phyloP scores from a whole-genome alignment of 1,284 basidiomycete species.

The Phlebopus sp. region DNA sequence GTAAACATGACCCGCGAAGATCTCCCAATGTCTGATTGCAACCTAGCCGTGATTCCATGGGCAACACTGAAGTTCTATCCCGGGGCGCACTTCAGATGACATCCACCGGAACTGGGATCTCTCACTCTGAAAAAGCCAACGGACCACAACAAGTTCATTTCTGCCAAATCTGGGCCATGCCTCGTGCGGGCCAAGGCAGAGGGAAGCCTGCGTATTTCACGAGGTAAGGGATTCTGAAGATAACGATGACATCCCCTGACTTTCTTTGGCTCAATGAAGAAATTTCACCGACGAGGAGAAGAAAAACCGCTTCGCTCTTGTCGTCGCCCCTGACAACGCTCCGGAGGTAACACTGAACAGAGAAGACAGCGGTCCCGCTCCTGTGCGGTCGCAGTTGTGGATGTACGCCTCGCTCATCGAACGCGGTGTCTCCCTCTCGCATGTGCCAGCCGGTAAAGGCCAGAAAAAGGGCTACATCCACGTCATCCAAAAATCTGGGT shows the following conservation, averaged over 20 bases:
- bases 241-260: not conserved
- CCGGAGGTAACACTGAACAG: constrained; percentile 57
- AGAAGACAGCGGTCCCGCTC: constrained; percentile 71
- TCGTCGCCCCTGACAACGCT: constrained; percentile 69
- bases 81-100: constrained; percentile 91
- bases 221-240: constrained; percentile 38
- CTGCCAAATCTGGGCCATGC: constrained; percentile 85
- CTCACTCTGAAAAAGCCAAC: constrained; percentile 75
- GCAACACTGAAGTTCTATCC: constrained; percentile 83
- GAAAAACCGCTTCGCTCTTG: constrained; percentile 58
- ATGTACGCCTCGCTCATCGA: constrained; percentile 68
- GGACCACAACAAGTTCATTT: constrained; percentile 70
- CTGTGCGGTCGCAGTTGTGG: constrained; percentile 61
- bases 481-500: constrained; percentile 75
- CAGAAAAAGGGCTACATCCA: constrained; percentile 55
- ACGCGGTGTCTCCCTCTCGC: constrained; percentile 49
- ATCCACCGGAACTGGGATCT: constrained; percentile 83
- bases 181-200: constrained; percentile 50
- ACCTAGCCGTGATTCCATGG: constrained; percentile 80
- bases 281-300: constrained; percentile 84
- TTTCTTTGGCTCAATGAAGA: constrained; percentile 26
- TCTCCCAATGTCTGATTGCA: constrained; percentile 4
- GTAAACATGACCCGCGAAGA: constrained; percentile 16
- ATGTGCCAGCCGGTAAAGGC: constrained; percentile 42
- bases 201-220: constrained; percentile 76